These are phyloP conservation scores for Insectozyma bohioensis DNA, from an alignment of 1,139 yeast genomes.

Conservation along the genomic window DNA sequence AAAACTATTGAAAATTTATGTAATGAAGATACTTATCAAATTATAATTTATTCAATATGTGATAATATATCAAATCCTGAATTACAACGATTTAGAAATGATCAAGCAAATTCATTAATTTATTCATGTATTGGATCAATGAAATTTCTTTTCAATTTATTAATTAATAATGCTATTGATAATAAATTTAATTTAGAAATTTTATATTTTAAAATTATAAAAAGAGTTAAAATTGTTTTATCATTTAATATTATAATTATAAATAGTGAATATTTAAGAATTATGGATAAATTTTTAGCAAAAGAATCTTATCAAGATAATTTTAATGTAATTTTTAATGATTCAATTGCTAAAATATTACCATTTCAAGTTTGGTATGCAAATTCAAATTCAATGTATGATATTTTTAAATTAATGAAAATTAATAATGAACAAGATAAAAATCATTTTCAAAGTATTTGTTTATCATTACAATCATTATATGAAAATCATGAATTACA, in stretches of 20 bases:
- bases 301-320: conserved; percentile 23
- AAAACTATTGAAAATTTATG: conserved; percentile 26
- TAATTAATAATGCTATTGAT: conserved; percentile 18
- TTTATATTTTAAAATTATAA: conserved; percentile 23
- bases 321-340: conserved; percentile 15
- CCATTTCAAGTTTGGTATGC: conserved; percentile 55
- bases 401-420: conserved; percentile 23
- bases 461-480: conserved; percentile 34
- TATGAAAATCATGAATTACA: conserved; percentile 37
- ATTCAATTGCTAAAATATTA: conserved; percentile 22
- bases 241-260: conserved; percentile 30
- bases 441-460: conserved; percentile 35
- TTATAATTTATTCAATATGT: conserved; percentile 23
- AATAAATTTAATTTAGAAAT: conserved; percentile 14
- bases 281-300: conserved; percentile 35
- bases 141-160: conserved; percentile 24
- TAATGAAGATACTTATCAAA: conserved; percentile 20
- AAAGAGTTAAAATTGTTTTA: conserved; percentile 23
- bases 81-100: conserved; percentile 20
- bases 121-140: conserved; percentile 53
- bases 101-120: conserved; percentile 16
- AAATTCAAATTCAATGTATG: conserved; percentile 41
- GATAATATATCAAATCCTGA: conserved; percentile 28
- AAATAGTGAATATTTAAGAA: conserved; percentile 32
- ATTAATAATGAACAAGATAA: conserved; percentile 32